Base-by-base conservation (phyloP, 768 basidiomycete species). In the Asterophora parasitica region DNA sequence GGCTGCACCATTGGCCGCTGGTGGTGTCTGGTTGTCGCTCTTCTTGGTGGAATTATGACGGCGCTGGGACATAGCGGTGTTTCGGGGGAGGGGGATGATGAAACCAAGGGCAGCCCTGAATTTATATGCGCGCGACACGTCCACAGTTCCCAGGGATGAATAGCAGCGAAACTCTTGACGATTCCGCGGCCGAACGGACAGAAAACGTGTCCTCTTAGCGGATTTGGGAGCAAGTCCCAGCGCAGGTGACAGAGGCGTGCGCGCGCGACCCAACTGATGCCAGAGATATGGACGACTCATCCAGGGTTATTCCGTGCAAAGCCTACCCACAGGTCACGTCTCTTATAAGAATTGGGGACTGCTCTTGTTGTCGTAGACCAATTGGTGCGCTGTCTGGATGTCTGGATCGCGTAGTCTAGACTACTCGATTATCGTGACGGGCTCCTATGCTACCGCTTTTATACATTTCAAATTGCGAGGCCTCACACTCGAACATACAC, bases 1-100 rank as follows among this genome's bases (percentile, higher is more conserved):
- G 35, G 41, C 39, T 20, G 49, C 27, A n/a, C 44, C 33, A 34
- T 48, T 35, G 5, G 30, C 26, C 17, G 39, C n/a, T 23, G 31
- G 15, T 20, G 48, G 37, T 23, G 28, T 38, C 15, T 38, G 37
- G 12, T 54, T 34, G 12, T 53, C 46, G 11, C 40, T 30, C 12
- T 50, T 32, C 38, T 60, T 58, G 7, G 65, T 64, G 2, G 64
- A 63, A 46, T 65, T 60, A 4, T 57, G 46, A 42, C 64, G 62
- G 27, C 56, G 57, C 33, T 49, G 52, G 37, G 45, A 43, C 61
- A 65, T 65, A 16, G 42, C 17, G 28, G 30, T 46, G 35, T 28
- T 4, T 19, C 17, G 32, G 16, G 12, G 28, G 19, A 26, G 41
- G 44, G 46, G 42, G 30, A 48, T 12, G 39, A 30, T 33, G 23